These are phyloP conservation scores for Hevea brasiliensis DNA, from an alignment of 345 rosid species.

Conservation along the genomic window DNA sequence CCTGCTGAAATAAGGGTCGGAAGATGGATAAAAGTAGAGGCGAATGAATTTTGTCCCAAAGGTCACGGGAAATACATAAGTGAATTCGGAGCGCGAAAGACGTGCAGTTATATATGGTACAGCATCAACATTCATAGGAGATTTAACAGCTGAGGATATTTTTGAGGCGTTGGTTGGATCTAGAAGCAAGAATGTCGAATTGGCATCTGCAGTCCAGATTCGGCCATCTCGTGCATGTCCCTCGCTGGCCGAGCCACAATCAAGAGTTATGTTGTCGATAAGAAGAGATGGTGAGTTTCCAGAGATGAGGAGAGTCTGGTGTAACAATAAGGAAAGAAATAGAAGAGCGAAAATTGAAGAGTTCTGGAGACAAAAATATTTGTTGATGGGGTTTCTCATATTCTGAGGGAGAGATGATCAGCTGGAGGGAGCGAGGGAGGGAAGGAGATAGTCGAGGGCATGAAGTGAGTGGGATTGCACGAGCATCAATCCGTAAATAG, in stretches of 20 bases:
- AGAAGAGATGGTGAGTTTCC: not conserved
- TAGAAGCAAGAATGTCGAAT: not conserved
- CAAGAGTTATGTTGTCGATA: not conserved
- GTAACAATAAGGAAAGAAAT: not conserved
- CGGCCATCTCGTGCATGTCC: not conserved
- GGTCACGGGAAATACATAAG: slow-evolving; percentile 24
- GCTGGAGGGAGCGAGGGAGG: too few species aligned
- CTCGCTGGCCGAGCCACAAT: not conserved
- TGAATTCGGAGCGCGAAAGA: slow-evolving; percentile 26
- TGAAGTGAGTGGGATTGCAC: too few species aligned
- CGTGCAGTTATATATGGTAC: slow-evolving; percentile 30
- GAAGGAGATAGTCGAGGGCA: too few species aligned
- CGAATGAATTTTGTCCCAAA: slow-evolving; percentile 30
- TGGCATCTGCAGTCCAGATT: not conserved
- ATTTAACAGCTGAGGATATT: not conserved
- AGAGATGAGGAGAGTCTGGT: not conserved
- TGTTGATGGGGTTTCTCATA: not conserved
- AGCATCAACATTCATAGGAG: not conserved
- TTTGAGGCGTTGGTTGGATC: not conserved
- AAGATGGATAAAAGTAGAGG: slow-evolving; percentile 23
- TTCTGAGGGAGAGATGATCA: not conserved
- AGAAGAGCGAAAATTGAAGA: not conserved
- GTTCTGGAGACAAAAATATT: not conserved
- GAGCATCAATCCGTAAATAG: too few species aligned
- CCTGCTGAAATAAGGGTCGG: slow-evolving; percentile 6